Evolutionary conservation across 768 basidiomycete genomes (phyloP), one percentile per base, ranked within the genome.

Genomic region (Xanthoconium purpureum): DNA sequence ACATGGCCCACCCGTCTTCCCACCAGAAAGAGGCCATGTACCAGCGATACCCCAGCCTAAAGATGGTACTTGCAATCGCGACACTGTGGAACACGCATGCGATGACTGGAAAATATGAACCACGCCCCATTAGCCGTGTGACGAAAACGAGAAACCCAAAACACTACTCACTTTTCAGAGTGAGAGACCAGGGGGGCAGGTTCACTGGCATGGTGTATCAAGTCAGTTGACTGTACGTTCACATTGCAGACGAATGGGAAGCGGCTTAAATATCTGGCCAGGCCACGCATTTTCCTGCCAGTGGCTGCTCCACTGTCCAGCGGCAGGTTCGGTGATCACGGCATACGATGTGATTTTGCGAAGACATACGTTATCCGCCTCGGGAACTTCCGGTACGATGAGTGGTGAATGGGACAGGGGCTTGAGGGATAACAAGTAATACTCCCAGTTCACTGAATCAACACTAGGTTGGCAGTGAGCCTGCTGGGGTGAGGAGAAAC

Each of bases 1-100:
- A 42, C n/a, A 51, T 43, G 4, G 63, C 67, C 61, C 59, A 67
- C 5, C 44, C 56, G 35, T 71, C 71, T 39, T 73, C 70, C 71
- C 69, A 71, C 65, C 71, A 67, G 18, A 69, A 69, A 17, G 47
- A 48, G 5, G 50, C 33, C 47, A 52, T 66, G 36, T 58, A 48
- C 57, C 58, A 58, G 35, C 67, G 62, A 49, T 66, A 66, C 4
- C 15, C 1, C 9, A 73, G 17, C 48, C 69, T 59, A n/a, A 67
- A 64, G 5, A 62, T 7, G 8, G 70, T 73, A 47, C 59, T 54
- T 13, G 52, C 33, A 15, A 72, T 65, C 20, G 69, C 69, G 3
- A 60, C 46, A 2, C 56, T n/a, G 3, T 71, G 69, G 15, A 58
- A 62, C 7, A 38, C 24, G 20, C 39, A 44, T 10, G 55, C 59